Percentiles rank a stretch among this genome's conserved stretches.
phyloP scores from a whole-genome alignment of 169 alveolate genomes.

The Plasmodium relictum region DNA sequence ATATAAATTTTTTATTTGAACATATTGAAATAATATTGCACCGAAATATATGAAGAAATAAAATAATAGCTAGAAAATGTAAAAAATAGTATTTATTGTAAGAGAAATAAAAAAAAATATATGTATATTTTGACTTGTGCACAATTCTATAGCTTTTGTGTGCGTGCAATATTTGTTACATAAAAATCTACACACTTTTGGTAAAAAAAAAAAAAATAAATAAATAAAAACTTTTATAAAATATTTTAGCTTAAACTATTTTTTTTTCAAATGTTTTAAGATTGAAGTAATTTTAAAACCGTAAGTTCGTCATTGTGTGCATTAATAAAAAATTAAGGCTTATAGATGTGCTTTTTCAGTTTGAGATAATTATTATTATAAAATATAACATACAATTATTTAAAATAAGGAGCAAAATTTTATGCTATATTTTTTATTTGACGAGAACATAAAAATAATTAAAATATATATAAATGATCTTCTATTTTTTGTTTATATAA shows the following conservation, averaged over 20 bases:
- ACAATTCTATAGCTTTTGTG: conserved; percentile 8
- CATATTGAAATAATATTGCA: conserved; percentile 2
- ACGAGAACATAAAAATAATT: background rate
- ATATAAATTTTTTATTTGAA: conserved; percentile 22
- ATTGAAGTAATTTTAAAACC: no score
- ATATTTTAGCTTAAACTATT: background rate
- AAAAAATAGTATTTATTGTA: background rate
- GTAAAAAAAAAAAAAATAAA: background rate
- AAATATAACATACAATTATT: conserved; percentile 11
- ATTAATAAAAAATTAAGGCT: no score
- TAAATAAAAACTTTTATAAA: background rate
- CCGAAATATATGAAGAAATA: background rate
- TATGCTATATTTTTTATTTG: no score
- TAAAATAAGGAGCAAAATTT: background rate
- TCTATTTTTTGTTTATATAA: background rate
- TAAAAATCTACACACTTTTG: conserved; percentile 6
- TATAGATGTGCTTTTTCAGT: background rate
- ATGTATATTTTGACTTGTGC: conserved; percentile 5
- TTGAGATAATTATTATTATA: conserved; percentile 5
- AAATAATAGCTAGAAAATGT: background rate
- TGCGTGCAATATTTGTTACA: conserved; percentile 7
- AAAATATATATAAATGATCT: background rate
- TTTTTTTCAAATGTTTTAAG: conserved; percentile 1
- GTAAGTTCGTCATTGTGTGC: no score
- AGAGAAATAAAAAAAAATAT: background rate